Conservation (phyloP, 2,329 filamentous ascomycete genomes). For the Bimuria novae-zelandiae region DNA sequence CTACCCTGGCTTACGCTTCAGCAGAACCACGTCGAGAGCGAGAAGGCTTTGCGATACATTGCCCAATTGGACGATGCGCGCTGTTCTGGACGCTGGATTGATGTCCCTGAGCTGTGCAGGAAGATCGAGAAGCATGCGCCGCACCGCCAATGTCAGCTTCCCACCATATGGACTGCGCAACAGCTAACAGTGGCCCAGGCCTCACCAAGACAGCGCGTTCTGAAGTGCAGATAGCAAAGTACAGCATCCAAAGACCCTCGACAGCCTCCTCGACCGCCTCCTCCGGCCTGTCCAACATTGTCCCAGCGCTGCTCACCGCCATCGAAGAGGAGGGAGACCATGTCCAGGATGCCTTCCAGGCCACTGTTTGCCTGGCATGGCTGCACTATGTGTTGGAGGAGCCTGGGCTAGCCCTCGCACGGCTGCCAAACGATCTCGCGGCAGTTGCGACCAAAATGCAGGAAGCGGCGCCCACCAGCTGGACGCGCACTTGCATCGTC, state of each 20-base stretch:
- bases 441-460: conserved; percentile 30
- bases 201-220: conserved; percentile 54
- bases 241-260: conserved; percentile 47
- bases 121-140: conserved; percentile 96
- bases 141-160: conserved; percentile 74
- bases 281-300: conserved; percentile 41
- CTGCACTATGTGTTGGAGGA: conserved; percentile 79
- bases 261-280: conserved; percentile 48
- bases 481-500: conserved; percentile 81
- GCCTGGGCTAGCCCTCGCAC: conserved; percentile 63
- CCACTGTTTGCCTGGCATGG: conserved; percentile 82
- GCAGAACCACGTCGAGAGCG: conserved; percentile 58
- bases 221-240: conserved; percentile 53
- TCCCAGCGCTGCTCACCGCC: conserved; percentile 48
- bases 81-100: conserved; percentile 84
- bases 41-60: conserved; percentile 83
- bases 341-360: conserved; percentile 70
- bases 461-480: conserved; percentile 62
- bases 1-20: conserved; percentile 31
- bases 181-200: conserved; percentile 36
- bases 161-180: conserved; percentile 15
- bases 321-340: conserved; percentile 48
- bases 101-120: conserved; percentile 84
- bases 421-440: conserved; percentile 66
- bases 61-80: conserved; percentile 81